Evolutionary conservation across 805 yeast species (phyloP), one percentile per base, ranked within the genome.

Genomic region (Kluyveromyces starmeri): DNA sequence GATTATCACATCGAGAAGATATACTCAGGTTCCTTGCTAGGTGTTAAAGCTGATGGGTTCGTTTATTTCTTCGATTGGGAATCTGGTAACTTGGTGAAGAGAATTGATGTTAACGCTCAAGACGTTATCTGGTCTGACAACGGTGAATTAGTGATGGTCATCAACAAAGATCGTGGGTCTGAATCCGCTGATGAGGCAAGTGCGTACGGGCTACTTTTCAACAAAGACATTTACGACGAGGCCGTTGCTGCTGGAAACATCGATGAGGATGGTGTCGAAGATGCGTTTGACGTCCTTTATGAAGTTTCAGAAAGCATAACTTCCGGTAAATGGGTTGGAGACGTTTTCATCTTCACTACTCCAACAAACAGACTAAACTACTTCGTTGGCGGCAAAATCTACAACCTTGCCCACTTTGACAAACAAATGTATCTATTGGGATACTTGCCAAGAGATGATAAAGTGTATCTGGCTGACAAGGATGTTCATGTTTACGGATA

Each of bases 291-390:
- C 36, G 88, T 88, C 16, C 65, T 84, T 38, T 74, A 79, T 50
- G 95, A 94, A 42, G 71, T 85, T 40, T 71, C 73, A 38, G 99
- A 92, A 56, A 64, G 77, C 13, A 73, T 89, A 24, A 75, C 83
- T 40, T 79, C 94, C 19, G 96, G 96, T 51, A 80, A 78, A 58
- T 92, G 96, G 86, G 86, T 88, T 50, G 98, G 97, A 46, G 97
- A 92, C 64, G 96, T 92, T 29, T 88, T 89, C 58, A 75, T 92
- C 35, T 92, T 81, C 65, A 84, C 96, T 11, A 85, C 96, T 2
- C 53, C 76, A 13, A 70, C 94, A 16, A 84, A 86, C 63, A 76
- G 97, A 59, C 70, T 92, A 53, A 89, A 88, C 62, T 92, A 92
- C 58, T 73, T 86, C 42, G 97, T 92, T 41, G 98, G 98, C 49